Conservation (phyloP, 78 protist genomes). For the Dictyostelium firmibasis region DNA sequence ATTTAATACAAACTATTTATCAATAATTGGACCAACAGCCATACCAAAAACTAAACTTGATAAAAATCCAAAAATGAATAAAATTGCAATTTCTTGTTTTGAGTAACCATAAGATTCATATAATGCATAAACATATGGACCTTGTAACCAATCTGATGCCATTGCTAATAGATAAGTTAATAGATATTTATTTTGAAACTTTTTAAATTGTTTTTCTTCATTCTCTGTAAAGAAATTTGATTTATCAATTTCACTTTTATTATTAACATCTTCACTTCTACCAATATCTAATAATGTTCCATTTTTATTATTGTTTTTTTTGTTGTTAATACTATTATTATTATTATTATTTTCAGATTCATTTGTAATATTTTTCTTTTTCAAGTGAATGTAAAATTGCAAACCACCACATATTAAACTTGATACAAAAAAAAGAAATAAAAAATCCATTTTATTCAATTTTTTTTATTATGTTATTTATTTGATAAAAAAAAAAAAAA, state of each 20-base stretch:
- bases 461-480: neutral
- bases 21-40: slow-evolving; percentile 93
- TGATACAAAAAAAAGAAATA: neutral
- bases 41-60: slow-evolving; percentile 94
- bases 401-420: neutral
- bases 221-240: neutral
- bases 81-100: slow-evolving; percentile 82
- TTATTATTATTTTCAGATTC: neutral
- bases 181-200: slow-evolving; percentile 60
- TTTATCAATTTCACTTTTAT: neutral
- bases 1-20: slow-evolving; percentile 76
- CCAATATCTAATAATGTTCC: neutral
- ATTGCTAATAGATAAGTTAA: slow-evolving; percentile 62
- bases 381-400: neutral
- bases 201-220: neutral
- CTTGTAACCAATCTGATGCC: slow-evolving; percentile 96
- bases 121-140: slow-evolving; percentile 96
- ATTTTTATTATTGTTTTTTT: neutral
- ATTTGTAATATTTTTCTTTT: neutral
- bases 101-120: slow-evolving; percentile 92
- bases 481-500: neutral
- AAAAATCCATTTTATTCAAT: neutral
- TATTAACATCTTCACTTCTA: neutral
- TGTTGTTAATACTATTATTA: neutral
- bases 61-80: slow-evolving; percentile 95